Evolutionary conservation across 768 basidiomycete species (phyloP), one percentile per base, ranked within the genome.

Genomic region (Flagelloscypha sp.): DNA sequence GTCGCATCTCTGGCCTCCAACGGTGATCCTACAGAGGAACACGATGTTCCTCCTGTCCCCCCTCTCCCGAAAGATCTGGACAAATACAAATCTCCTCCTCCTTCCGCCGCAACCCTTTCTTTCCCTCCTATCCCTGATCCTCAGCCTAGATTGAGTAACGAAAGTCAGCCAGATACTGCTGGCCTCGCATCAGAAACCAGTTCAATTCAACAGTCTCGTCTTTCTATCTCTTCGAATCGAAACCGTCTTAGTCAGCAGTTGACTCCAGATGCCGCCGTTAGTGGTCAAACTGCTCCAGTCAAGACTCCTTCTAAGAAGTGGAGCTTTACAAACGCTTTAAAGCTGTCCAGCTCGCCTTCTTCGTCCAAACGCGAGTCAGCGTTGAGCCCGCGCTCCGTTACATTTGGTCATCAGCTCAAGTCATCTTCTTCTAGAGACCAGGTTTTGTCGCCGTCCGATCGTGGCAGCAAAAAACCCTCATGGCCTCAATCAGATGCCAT

Each of bases 251-350:
- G n/a, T n/a, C n/a, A n/a, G n/a, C n/a, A n/a, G n/a, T n/a, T n/a
- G n/a, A n/a, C n/a, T n/a, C n/a, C n/a, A n/a, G n/a, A n/a, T n/a
- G n/a, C n/a, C n/a, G n/a, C n/a, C n/a, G n/a, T n/a, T n/a, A n/a
- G n/a, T n/a, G n/a, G n/a, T n/a, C n/a, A n/a, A n/a, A n/a, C n/a
- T n/a, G n/a, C n/a, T n/a, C n/a, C n/a, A n/a, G n/a, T n/a, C 34
- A 85, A 84, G 62, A 84, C 84, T 3, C 87, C 88, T 22, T 87
- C 84, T n/a, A 92, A 90, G 72, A 93, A 93, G 58, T 93, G 89
- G 89, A 92, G 88, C 53, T 84, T 93, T 55, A 84, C 85, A n/a
- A 82, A 72, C 43, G 85, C 84, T 16, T 62, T 92, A 4, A 85
- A 74, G 52, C 57, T 86, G 33, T 71, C 78, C 10, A 71, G 71